Conservation (phyloP, 1,284 basidiomycete genomes). For the Psilocybe mexicana region DNA sequence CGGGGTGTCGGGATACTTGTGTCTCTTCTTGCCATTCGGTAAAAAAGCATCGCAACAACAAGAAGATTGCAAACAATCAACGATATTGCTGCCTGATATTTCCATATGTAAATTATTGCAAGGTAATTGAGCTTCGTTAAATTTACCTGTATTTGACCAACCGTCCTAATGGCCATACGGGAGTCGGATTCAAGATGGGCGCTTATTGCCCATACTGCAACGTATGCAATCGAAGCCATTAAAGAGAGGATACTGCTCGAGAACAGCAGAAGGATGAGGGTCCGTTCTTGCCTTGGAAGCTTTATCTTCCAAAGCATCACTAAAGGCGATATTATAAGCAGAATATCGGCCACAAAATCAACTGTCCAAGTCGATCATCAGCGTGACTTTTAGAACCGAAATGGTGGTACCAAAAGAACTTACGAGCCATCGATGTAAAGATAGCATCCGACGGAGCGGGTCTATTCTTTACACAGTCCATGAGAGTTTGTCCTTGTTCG, state of each 20-base stretch:
- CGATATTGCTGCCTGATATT: conserved; percentile 4
- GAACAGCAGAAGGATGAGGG: conserved; percentile 5
- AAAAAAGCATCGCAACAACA: conserved; percentile 11
- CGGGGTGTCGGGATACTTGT: background rate
- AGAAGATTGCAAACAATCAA: conserved; percentile 15
- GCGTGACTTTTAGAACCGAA: background rate
- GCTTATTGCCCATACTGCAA: conserved; percentile 1
- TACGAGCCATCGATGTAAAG: background rate
- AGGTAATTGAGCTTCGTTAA: background rate
- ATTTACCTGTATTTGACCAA: conserved; percentile 7
- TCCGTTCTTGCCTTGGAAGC: background rate
- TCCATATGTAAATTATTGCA: background rate
- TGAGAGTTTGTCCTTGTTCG: background rate
- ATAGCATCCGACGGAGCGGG: background rate
- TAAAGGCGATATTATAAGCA: conserved; percentile 8
- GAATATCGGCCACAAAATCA: conserved; percentile 7
- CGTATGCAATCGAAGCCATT: conserved; percentile 3
- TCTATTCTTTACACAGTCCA: background rate
- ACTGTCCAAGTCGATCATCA: background rate
- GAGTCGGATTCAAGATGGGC: background rate
- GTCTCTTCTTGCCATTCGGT: background rate
- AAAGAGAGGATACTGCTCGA: conserved; percentile 10
- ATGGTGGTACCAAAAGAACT: background rate
- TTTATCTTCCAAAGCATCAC: conserved; percentile 9
- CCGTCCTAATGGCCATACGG: conserved; percentile 2